Evolutionary conservation across 441 rosid species (phyloP).

Genomic region (Theobroma grandiflorum): DNA sequence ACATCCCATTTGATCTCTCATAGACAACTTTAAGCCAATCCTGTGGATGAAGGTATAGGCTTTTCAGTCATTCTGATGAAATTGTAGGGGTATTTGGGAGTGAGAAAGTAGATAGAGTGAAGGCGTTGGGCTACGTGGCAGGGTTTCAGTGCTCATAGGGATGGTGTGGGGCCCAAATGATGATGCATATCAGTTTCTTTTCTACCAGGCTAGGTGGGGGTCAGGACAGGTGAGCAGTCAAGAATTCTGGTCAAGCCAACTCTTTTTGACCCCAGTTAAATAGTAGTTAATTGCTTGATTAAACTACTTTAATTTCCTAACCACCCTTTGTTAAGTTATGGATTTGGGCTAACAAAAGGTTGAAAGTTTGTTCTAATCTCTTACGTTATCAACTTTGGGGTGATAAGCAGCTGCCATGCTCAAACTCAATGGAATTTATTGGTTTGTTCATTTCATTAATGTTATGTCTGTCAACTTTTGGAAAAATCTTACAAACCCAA

Average conservation of each 20-base stretch:
- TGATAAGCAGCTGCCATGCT: constrained; percentile 11
- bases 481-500: too few species aligned
- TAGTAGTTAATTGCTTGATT: not conserved
- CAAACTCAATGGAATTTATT: not conserved
- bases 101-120: not conserved
- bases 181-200: not conserved
- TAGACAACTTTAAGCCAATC: not conserved
- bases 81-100: not conserved
- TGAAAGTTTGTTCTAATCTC: not conserved
- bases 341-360: not conserved
- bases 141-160: not conserved
- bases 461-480: too few species aligned
- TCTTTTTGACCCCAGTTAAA: constrained; percentile 15
- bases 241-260: constrained; percentile 9
- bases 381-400: not conserved
- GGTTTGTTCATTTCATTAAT: not conserved
- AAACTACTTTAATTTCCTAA: not conserved
- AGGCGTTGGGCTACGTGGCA: not conserved
- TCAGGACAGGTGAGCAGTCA: not conserved
- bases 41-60: not conserved
- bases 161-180: not conserved
- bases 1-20: not conserved
- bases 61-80: not conserved
- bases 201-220: constrained; percentile 1
- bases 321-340: not conserved